A percentile compares a stretch with the other conserved stretches of the same genome.
phyloP scores from a whole-genome alignment of 78 protist genomes.

The Bigelowiella natans region DNA sequence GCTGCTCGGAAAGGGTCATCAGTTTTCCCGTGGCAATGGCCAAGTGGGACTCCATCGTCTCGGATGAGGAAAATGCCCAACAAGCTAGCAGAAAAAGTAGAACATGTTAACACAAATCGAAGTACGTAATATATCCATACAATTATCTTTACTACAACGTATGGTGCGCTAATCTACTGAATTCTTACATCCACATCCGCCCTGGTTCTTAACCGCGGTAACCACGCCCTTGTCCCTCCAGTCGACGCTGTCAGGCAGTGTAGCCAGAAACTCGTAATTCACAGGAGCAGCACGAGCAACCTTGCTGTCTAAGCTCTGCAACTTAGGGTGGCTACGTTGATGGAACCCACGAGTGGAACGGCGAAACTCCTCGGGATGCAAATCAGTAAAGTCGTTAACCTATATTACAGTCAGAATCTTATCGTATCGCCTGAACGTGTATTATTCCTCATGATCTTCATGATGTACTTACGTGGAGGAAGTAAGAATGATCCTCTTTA shows the following conservation, averaged over 20 bases:
- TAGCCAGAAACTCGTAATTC: not conserved
- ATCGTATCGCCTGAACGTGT: not conserved
- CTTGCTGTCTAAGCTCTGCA: not conserved
- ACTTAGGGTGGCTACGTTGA: no score
- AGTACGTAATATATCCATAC: no score
- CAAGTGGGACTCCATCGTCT: not conserved
- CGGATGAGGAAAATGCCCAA: not conserved
- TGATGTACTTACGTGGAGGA: not conserved
- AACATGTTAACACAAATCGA: not conserved
- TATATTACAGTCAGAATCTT: not conserved
- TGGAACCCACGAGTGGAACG: not conserved
- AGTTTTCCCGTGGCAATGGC: not conserved
- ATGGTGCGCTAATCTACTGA: no score
- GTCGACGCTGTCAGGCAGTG: not conserved
- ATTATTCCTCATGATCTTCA: not conserved
- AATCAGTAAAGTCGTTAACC: not conserved
- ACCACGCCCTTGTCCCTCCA: not conserved
- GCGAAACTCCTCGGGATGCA: not conserved
- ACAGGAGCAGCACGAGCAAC: not conserved
- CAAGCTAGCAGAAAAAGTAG: not conserved
- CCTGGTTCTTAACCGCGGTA: slow-evolving; percentile 10
- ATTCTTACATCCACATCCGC: not conserved
- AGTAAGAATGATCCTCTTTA: not conserved
- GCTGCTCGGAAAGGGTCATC: not conserved
- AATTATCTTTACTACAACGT: no score